phyloP scores from a whole-genome alignment of 129 eudicot species.

The Scalesia atractyloides region DNA sequence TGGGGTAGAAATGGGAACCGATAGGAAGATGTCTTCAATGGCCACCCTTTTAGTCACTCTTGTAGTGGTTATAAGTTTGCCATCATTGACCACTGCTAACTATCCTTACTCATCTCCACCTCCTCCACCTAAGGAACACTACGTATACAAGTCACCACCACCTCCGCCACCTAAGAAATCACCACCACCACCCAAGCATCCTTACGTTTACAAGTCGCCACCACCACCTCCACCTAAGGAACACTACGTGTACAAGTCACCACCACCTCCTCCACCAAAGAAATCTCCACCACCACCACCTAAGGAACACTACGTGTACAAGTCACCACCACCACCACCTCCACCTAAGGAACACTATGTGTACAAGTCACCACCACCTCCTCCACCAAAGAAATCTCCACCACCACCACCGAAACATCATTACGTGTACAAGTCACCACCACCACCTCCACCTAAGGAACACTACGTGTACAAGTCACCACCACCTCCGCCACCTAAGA shows the following conservation, averaged over 20 bases:
- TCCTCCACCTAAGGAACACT: conserved; percentile 37
- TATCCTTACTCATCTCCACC: conserved; percentile 56
- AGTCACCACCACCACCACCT: conserved; percentile 33
- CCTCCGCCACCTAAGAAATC: conserved; percentile 43
- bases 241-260: conserved; percentile 17
- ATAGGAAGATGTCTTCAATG: conserved; percentile 35
- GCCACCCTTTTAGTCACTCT: conserved; percentile 47
- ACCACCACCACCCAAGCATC: conserved; percentile 27
- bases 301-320: conserved; percentile 5
- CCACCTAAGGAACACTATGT: conserved; percentile 21
- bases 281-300: conserved; percentile 36
- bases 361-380: conserved; percentile 38
- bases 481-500: conserved; percentile 29
- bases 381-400: conserved; percentile 30
- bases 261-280: conserved; percentile 35
- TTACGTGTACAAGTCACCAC: conserved; percentile 31
- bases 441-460: conserved; percentile 31
- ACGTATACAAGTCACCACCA: conserved; percentile 43
- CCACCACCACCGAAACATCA: conserved; percentile 4
- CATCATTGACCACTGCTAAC: conserved; percentile 39
- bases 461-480: conserved; percentile 18
- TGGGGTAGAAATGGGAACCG: conserved; percentile 37
- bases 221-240: conserved; percentile 24
- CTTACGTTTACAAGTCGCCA: conserved; percentile 19
- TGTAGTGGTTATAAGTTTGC: conserved; percentile 36